Conservation (phyloP, 371 early-diverging fungal species). For the Actinomucor elegans region DNA sequence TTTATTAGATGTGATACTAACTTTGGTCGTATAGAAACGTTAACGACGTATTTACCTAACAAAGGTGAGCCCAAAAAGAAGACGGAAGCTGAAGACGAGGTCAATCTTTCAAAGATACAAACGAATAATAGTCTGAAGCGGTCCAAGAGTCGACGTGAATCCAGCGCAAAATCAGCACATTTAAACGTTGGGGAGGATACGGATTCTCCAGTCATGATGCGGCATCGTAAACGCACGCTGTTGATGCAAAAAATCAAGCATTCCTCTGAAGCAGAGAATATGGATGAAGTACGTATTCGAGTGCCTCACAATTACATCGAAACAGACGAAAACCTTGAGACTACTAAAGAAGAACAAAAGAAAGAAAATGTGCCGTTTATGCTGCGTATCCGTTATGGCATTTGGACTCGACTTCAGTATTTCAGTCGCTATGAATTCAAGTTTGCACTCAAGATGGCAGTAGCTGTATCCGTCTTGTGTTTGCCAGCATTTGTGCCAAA, state of each 20-base stretch:
- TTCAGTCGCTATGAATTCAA: constrained; percentile 53
- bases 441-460: constrained; percentile 62
- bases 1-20: background rate
- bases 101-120: constrained; percentile 27
- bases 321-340: background rate
- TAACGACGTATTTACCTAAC: constrained; percentile 26
- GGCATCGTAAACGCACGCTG: background rate
- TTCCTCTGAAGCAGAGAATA: background rate
- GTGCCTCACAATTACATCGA: constrained; percentile 2
- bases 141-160: constrained; percentile 10
- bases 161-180: background rate
- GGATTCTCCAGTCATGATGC: constrained; percentile 8
- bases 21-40: constrained; percentile 14
- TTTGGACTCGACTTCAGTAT: constrained; percentile 48
- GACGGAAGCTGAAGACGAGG: constrained; percentile 32
- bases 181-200: background rate
- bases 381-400: constrained; percentile 41
- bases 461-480: constrained; percentile 43
- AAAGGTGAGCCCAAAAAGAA: constrained; percentile 23
- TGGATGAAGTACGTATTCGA: constrained; percentile 3
- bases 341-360: background rate
- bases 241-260: background rate
- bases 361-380: constrained; percentile 12
- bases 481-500: constrained; percentile 53
- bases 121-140: constrained; percentile 22